A percentile compares a stretch with the other conserved stretches of the same genome.
Conservation (phyloP, 148 eudicot species). For the Persicaria maculosa region DNA sequence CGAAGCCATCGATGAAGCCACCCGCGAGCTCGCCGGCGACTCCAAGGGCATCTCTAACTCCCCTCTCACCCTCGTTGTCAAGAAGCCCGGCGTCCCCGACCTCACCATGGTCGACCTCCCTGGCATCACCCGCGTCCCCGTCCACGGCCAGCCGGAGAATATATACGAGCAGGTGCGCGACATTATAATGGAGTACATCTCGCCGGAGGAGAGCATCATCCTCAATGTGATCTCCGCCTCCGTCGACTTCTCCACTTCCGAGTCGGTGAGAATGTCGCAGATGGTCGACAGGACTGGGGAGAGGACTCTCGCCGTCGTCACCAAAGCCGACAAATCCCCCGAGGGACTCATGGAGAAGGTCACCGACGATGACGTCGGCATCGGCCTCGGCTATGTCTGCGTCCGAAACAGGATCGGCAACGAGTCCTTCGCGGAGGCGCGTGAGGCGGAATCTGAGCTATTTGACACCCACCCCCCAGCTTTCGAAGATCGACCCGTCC, state of each 20-base stretch:
- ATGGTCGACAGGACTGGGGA: not conserved
- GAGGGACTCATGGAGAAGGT: not conserved
- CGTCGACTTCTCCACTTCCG: not conserved
- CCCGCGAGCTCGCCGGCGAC: not conserved
- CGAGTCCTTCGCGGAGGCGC: not conserved
- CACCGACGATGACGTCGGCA: not conserved
- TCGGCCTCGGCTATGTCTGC: not conserved
- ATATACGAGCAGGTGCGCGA: slow-evolving; percentile 21
- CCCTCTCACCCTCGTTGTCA: not conserved
- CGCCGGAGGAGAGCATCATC: not conserved
- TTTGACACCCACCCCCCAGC: not conserved
- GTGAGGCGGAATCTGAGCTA: not conserved
- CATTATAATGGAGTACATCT: not conserved
- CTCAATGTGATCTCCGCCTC: not conserved
- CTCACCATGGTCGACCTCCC: slow-evolving; percentile 16
- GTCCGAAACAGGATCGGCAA: not conserved
- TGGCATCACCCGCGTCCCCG: slow-evolving; percentile 24
- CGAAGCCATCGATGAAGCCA: not conserved
- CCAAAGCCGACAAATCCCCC: not conserved
- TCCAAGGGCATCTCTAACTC: slow-evolving; percentile 2
- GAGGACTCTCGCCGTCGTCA: not conserved
- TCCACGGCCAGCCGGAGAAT: slow-evolving; percentile 21
- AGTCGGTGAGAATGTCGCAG: not conserved
- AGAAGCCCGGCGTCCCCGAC: not conserved
- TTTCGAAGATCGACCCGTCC: not conserved